Evolutionary conservation across 306 rosid genomes (phyloP).

Genomic region (Rubus idaeus): DNA sequence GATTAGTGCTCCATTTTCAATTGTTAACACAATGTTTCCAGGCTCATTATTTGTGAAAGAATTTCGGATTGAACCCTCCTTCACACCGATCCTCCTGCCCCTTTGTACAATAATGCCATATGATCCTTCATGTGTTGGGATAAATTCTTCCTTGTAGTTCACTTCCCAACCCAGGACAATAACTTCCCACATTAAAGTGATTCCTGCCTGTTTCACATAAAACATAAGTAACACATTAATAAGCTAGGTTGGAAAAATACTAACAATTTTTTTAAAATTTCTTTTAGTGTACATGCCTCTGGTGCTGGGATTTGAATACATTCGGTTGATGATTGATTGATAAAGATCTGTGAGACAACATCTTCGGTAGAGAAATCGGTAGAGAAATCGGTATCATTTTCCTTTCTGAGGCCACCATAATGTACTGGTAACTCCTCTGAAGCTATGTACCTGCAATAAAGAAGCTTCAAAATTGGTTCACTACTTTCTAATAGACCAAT

Average conservation of each 20-base stretch:
- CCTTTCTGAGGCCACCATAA: conserved; percentile 75
- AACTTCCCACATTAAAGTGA: conserved; percentile 57
- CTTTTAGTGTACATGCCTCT: conserved; percentile 43
- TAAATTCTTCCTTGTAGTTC: conserved; percentile 68
- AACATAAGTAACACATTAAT: background rate
- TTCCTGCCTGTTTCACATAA: conserved; percentile 33
- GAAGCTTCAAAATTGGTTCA: background rate
- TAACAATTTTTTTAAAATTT: no score
- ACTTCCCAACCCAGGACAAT: conserved; percentile 80
- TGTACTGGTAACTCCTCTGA: conserved; percentile 68
- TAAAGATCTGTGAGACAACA: conserved; percentile 53
- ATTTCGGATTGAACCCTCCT: conserved; percentile 48
- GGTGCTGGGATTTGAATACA: conserved; percentile 45
- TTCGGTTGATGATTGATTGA: conserved; percentile 60
- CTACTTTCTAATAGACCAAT: background rate
- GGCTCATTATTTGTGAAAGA: conserved; percentile 56
- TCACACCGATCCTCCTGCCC: conserved; percentile 49
- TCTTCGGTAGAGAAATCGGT: conserved; percentile 44
- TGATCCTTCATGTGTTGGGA: conserved; percentile 59
- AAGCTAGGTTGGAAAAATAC: no score
- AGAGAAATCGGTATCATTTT: conserved; percentile 62
- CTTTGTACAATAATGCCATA: conserved; percentile 68
- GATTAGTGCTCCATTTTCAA: conserved; percentile 51
- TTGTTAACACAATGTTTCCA: conserved; percentile 66
- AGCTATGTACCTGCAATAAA: conserved; percentile 54